phyloP scores from a whole-genome alignment of 306 rosid genomes.

The Gleditsia sinensis region DNA sequence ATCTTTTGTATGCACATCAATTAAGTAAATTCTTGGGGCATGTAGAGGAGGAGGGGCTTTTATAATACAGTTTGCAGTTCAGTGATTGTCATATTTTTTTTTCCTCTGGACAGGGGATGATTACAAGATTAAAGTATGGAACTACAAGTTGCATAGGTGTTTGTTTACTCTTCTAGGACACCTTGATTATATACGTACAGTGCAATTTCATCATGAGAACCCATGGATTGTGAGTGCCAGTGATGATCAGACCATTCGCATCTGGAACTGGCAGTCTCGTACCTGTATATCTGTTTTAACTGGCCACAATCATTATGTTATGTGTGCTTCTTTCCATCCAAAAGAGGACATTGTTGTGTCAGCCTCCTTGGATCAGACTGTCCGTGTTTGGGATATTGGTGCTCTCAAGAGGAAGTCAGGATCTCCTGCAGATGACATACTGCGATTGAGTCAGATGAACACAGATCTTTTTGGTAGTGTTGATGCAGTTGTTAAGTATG shows the following conservation, averaged over 20 bases:
- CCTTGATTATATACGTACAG: no score
- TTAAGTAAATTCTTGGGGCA: neutral
- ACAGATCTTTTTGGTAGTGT: constrained; percentile 92
- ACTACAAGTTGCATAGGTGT: constrained; percentile 97
- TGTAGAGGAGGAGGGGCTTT: neutral
- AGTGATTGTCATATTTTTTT: neutral
- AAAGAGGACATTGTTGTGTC: no score
- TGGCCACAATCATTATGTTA: no score
- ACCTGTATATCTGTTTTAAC: no score
- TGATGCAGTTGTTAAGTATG: constrained; percentile 95
- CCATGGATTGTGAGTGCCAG: no score
- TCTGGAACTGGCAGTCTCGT: no score
- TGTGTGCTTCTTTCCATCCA: no score
- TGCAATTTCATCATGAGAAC: no score
- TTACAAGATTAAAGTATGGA: constrained; percentile 98
- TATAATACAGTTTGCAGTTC: neutral
- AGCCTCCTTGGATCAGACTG: constrained; percentile 95
- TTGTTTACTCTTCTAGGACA: no score
- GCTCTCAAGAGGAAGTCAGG: constrained; percentile 87
- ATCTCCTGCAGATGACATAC: constrained; percentile 87
- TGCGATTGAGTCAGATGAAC: constrained; percentile 97
- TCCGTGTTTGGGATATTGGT: constrained; percentile 96
- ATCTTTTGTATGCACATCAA: neutral
- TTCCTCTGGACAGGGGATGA: constrained; percentile 71
- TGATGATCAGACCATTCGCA: no score